Percentiles rank a stretch among this genome's conserved stretches.
These are phyloP conservation scores for Schwanniomyces vanrijiae DNA, from an alignment of 805 yeast species.

Conservation along the genomic window DNA sequence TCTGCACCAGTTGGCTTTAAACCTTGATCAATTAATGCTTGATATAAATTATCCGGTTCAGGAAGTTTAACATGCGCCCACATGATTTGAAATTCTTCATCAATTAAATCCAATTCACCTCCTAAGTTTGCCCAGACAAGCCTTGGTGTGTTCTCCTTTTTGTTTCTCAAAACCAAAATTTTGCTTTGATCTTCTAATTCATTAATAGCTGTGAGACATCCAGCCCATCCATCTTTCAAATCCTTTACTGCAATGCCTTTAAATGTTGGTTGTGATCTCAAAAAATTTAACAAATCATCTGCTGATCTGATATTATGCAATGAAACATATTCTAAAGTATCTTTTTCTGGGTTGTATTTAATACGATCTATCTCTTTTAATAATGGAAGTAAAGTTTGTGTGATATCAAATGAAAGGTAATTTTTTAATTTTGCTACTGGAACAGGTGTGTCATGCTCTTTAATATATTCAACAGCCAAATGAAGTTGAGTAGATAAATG, in stretches of 20 bases:
- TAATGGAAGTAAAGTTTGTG: conserved; percentile 64
- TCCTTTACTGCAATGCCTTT: conserved; percentile 85
- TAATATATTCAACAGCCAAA: conserved; percentile 89
- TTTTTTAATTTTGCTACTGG: conserved; percentile 62
- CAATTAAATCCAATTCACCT: conserved; percentile 68
- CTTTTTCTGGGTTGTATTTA: conserved; percentile 57
- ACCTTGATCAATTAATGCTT: conserved; percentile 75
- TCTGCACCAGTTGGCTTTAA: conserved; percentile 97
- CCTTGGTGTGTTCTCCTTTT: conserved; percentile 92
- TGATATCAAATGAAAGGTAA: conserved; percentile 63
- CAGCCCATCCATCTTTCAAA: conserved; percentile 90
- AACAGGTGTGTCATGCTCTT: conserved; percentile 69
- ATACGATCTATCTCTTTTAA: conserved; percentile 77
- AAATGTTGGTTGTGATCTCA: conserved; percentile 80
- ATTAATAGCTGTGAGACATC: conserved; percentile 75
- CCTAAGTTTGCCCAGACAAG: conserved; percentile 88
- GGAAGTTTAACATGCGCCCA: conserved; percentile 85
- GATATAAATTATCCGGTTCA: conserved; percentile 76
- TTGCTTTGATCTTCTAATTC: conserved; percentile 76
- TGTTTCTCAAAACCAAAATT: conserved; percentile 81
- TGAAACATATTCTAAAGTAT: conserved; percentile 83
- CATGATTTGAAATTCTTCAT: conserved; percentile 75
- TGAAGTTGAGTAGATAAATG: conserved; percentile 85
- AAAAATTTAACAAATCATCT: conserved; percentile 69
- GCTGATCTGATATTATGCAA: conserved; percentile 83